Base-by-base conservation (phyloP, 1,284 basidiomycete genomes). In the Singerocomus inundabilis region DNA sequence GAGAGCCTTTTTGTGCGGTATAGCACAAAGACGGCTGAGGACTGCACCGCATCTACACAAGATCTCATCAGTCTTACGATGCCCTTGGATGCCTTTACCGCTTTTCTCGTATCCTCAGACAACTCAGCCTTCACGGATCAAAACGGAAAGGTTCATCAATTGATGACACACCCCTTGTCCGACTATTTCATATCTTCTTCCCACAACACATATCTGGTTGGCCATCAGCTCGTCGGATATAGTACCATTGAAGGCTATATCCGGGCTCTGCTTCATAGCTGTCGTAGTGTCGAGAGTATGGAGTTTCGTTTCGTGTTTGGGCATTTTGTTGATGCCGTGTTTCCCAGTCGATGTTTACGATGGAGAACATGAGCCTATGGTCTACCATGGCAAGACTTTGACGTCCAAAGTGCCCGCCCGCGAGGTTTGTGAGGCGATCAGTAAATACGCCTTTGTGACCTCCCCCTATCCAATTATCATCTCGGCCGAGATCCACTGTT, bases 181-280 rank as follows among this genome's bases (percentile, higher is more conserved):
- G 89, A 97, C 52, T 98, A 98, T 67, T 97, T 80, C 62, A 88
- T 98, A 61, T 94, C 92, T 5, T 91, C 92, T 15, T 96, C 93
- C 29, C 97, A 99, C 66, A 99, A 99, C 62, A 99, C 97, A 0
- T 99, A 99, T 62, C 84, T 99, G 5, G 86, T 98, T 11, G 95
- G 95, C 0, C 84, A 93, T 58, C 97, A 99, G 65, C 85, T 97
- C 50, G 83, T 95, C 9, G 96, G 97, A 3, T 86, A 89, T 47
- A 94, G 91, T 55, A 98, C 96, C 0, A 85, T 96, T 34, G 96
- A 98, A 63, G 96, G 96, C 0, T 99, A 98, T 65, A 93, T 98
- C 53, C 81, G 96, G 0, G 95, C 95, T 0, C 74, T 99, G 36
- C 75, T 97, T 43, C 89, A 91, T 50, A 88, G 93, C 28, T 98